Evolutionary conservation across 2,329 filamentous ascomycete species (phyloP).

Genomic region (Hymenotorrendiella dingleyae): DNA sequence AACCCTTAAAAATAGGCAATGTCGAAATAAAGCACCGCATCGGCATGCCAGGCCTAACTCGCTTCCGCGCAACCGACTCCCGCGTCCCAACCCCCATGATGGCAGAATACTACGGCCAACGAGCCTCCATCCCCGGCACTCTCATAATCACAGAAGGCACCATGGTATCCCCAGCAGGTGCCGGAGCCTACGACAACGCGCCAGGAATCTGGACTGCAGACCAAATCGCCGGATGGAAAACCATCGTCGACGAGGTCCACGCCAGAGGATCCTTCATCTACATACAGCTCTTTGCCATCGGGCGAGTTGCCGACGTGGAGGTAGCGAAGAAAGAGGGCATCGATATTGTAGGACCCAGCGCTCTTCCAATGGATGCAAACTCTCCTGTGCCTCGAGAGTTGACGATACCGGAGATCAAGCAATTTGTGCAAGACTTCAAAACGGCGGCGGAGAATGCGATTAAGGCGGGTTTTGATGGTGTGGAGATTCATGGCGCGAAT

Average conservation of each 20-base stretch:
- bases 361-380: slow-evolving; percentile 8
- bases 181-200: slow-evolving; percentile 39
- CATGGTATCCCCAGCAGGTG: slow-evolving; percentile 40
- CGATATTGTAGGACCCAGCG: background rate
- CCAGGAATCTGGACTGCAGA: slow-evolving; percentile 49
- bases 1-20: slow-evolving; percentile 38
- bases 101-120: slow-evolving; percentile 49
- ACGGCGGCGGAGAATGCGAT: slow-evolving; percentile 15
- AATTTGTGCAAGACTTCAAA: background rate
- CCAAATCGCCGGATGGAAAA: slow-evolving; percentile 51
- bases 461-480: slow-evolving; percentile 21
- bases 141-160: slow-evolving; percentile 52
- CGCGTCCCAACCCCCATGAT: slow-evolving; percentile 41
- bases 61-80: slow-evolving; percentile 41
- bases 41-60: slow-evolving; percentile 53
- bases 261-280: slow-evolving; percentile 54
- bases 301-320: slow-evolving; percentile 34
- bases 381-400: slow-evolving; percentile 30
- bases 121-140: slow-evolving; percentile 43
- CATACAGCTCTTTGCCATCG: slow-evolving; percentile 56
- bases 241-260: slow-evolving; percentile 57
- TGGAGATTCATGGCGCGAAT: slow-evolving; percentile 23
- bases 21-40: slow-evolving; percentile 39
- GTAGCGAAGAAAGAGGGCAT: background rate
- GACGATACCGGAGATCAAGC: slow-evolving; percentile 33